Evolutionary conservation across 768 basidiomycete species (phyloP).

Genomic region (Wakefieldia striispora): DNA sequence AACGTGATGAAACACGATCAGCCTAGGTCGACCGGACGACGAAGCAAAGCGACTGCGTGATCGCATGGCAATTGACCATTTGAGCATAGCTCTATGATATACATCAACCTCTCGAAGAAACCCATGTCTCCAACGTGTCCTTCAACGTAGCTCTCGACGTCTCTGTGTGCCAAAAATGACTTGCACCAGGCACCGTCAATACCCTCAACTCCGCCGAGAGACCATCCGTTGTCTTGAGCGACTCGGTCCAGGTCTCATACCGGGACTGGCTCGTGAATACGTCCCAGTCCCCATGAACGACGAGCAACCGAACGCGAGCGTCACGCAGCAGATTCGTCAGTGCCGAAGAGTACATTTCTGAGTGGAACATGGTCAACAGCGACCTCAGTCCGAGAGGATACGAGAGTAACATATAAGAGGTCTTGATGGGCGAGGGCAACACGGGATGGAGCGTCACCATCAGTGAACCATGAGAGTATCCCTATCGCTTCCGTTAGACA

Average conservation of each 20-base stretch:
- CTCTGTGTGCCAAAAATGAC: slow-evolving; percentile 66
- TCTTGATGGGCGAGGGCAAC: slow-evolving; percentile 46
- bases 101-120: background rate
- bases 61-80: slow-evolving; percentile 13
- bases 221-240: slow-evolving; percentile 31
- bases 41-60: background rate
- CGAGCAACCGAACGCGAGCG: slow-evolving; percentile 48
- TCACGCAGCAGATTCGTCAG: slow-evolving; percentile 51
- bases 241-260: slow-evolving; percentile 56
- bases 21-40: slow-evolving; percentile 5
- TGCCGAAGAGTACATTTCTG: slow-evolving; percentile 49
- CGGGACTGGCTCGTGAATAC: slow-evolving; percentile 60
- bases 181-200: slow-evolving; percentile 44
- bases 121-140: slow-evolving; percentile 22
- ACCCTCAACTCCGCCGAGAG: slow-evolving; percentile 27
- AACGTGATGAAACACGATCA: slow-evolving; percentile 9
- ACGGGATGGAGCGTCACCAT: slow-evolving; percentile 66
- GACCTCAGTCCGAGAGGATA: slow-evolving; percentile 71
- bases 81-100: too few relatives aligned
- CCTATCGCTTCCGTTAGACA: slow-evolving; percentile 41
- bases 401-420: slow-evolving; percentile 68
- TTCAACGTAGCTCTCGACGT: slow-evolving; percentile 23
- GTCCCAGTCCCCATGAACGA: slow-evolving; percentile 67
- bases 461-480: slow-evolving; percentile 80
- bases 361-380: slow-evolving; percentile 67